Evolutionary conservation across 345 rosid genomes (phyloP).

Genomic region (Microthlaspi erraticum): DNA sequence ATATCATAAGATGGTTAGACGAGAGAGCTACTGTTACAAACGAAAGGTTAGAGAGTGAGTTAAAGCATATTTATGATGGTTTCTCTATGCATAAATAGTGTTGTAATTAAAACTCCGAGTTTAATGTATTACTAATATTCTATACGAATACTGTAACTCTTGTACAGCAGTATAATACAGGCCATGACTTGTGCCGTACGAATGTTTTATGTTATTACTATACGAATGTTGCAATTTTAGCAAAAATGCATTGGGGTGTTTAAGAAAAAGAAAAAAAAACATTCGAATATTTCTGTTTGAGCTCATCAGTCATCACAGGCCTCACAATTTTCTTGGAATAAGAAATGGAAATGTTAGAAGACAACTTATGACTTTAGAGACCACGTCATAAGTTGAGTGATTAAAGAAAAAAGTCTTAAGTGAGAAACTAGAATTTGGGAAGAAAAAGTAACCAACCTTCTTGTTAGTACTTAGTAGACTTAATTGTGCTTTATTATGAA

Average conservation of each 20-base stretch:
- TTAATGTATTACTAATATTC: neutral
- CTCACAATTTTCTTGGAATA: neutral
- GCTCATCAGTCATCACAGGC: neutral
- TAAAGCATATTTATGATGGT: constrained; percentile 19
- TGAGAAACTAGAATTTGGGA: neutral
- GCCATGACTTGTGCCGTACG: neutral
- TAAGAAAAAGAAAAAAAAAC: too few relatives aligned
- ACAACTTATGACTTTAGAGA: neutral
- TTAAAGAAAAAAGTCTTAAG: too few relatives aligned
- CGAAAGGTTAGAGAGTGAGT: constrained; percentile 59
- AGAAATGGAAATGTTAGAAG: neutral
- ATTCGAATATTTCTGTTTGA: neutral
- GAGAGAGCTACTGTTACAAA: constrained; percentile 46
- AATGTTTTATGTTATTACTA: too few relatives aligned
- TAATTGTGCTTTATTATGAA: constrained; percentile 16
- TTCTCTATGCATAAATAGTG: neutral
- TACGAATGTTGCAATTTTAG: too few relatives aligned
- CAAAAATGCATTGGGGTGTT: too few relatives aligned
- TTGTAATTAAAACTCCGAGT: neutral
- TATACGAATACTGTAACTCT: neutral
- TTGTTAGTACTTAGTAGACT: constrained; percentile 15
- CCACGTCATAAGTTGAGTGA: too few relatives aligned
- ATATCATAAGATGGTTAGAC: constrained; percentile 70
- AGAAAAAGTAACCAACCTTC: constrained; percentile 22
- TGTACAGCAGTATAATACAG: constrained; percentile 10